Base-by-base conservation (phyloP, 768 basidiomycete genomes). In the Naematelia encephala region DNA sequence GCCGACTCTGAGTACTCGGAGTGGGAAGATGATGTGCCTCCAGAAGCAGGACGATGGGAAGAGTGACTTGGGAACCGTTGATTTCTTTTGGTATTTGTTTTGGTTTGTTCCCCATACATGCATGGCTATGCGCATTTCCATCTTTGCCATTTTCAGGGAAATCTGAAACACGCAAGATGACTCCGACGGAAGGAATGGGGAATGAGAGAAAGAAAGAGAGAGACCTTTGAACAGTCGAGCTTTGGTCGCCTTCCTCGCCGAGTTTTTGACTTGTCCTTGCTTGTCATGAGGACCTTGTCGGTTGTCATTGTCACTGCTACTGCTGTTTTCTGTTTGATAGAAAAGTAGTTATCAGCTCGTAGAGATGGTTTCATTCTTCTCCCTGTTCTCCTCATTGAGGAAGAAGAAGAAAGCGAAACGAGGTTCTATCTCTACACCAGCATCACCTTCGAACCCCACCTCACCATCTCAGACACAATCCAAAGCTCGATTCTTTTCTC, bases 321-420 rank as follows among this genome's bases (percentile, higher is more conserved):
- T 8, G 8, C 34, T 39, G 8, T 8, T 39, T 16, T 39, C 34
- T 39, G 8, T 39, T 16, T 39, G 34, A n/a, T n/a, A n/a, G n/a
- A n/a, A n/a, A n/a, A n/a, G n/a, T n/a, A n/a, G n/a, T n/a, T n/a
- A n/a, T n/a, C n/a, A n/a, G n/a, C n/a, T n/a, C n/a, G n/a, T n/a
- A n/a, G n/a, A n/a, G 23, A 51, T 51, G 50, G 21, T 51, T 5
- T 51, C 50, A 14, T 29, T 51, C 50, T 26, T 51, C 14, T 51
- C 50, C 22, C 19, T 23, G 22, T 51, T 51, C 50, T 29, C 49
- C 1, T 69, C 70, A 13, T 68, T 66, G 0, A 65, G 62, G 53
- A 72, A 72, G 47, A 62, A 62, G 53, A 62, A 55, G 54, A 65
- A 68, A 30, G 8, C 34, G 34, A 39, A 39, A 39, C 34, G 34